A percentile compares a stretch with the other conserved stretches of the same genome.
phyloP scores from a whole-genome alignment of 2,329 filamentous ascomycete species.

The Colletotrichum paranaense region DNA sequence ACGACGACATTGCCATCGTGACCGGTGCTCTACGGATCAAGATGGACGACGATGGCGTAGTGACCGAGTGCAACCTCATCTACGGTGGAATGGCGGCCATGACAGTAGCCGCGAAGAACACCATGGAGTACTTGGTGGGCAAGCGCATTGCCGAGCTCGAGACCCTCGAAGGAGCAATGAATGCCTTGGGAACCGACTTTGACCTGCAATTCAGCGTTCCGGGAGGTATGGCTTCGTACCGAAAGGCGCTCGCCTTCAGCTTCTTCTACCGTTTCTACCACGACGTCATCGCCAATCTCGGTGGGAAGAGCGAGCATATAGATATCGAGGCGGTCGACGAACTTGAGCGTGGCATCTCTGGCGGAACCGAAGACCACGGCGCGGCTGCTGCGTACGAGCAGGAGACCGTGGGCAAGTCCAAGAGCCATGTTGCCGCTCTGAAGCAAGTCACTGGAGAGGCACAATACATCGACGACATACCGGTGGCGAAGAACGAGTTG shows the following conservation, averaged over 20 bases:
- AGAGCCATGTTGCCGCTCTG: constrained; percentile 87
- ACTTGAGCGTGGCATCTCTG: constrained; percentile 86
- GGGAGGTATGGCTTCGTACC: constrained; percentile 96
- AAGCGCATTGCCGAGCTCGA: constrained; percentile 83
- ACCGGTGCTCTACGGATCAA: constrained; percentile 85
- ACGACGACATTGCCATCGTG: constrained; percentile 98
- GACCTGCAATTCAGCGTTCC: constrained; percentile 90
- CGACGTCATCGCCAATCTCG: constrained; percentile 77
- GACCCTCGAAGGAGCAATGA: constrained; percentile 91
- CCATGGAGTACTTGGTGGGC: constrained; percentile 79
- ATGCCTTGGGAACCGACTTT: constrained; percentile 89
- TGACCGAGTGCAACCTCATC: constrained; percentile 82
- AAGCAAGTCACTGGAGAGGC: constrained; percentile 96
- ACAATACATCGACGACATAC: constrained; percentile 96
- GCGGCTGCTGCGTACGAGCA: constrained; percentile 83
- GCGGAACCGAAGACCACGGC: constrained; percentile 80
- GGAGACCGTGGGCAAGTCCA: constrained; percentile 85
- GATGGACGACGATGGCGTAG: constrained; percentile 74
- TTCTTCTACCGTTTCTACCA: constrained; percentile 99
- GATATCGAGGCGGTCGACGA: constrained; percentile 85
- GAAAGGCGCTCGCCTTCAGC: constrained; percentile 88
- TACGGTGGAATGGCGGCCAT: constrained; percentile 96
- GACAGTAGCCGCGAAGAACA: constrained; percentile 86
- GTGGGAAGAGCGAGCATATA: constrained; percentile 55
- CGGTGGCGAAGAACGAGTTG: constrained; percentile 85